Evolutionary conservation across 2,329 filamentous ascomycete species (phyloP).

Genomic region (Talaromyces atroroseus): DNA sequence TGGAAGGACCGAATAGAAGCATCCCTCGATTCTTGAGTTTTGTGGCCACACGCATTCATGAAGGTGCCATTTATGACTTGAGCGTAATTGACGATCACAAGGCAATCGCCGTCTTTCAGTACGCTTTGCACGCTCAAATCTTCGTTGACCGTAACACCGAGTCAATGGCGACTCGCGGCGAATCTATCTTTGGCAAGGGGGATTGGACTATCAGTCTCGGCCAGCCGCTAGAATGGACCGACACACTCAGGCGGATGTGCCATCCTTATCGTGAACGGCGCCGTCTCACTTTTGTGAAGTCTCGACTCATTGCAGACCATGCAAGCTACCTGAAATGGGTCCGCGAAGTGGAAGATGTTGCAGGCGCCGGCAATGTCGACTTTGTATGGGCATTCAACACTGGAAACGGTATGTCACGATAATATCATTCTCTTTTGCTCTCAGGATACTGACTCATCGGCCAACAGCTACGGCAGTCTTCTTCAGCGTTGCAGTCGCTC

Average conservation of each 20-base stretch:
- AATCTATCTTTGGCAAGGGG: constrained; percentile 29
- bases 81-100: constrained; percentile 25
- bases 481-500: constrained; percentile 22
- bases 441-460: background rate
- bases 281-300: constrained; percentile 37
- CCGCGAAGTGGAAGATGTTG: constrained; percentile 30
- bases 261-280: constrained; percentile 33
- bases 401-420: constrained; percentile 34
- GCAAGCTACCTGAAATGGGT: constrained; percentile 31
- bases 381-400: constrained; percentile 39
- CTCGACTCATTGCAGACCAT: constrained; percentile 32
- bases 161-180: constrained; percentile 23
- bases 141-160: constrained; percentile 30
- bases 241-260: constrained; percentile 31
- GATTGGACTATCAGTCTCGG: constrained; percentile 21
- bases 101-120: constrained; percentile 35
- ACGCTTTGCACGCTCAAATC: constrained; percentile 29
- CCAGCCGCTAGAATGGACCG: constrained; percentile 29
- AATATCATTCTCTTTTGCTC: background rate
- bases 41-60: constrained; percentile 32
- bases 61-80: constrained; percentile 37
- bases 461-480: constrained; percentile 22
- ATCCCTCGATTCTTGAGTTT: constrained; percentile 22
- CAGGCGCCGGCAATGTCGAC: constrained; percentile 33
- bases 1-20: constrained; percentile 20